These are phyloP conservation scores for Nakaseomyces delphensis DNA, from an alignment of 1,139 yeast species.

Conservation along the genomic window DNA sequence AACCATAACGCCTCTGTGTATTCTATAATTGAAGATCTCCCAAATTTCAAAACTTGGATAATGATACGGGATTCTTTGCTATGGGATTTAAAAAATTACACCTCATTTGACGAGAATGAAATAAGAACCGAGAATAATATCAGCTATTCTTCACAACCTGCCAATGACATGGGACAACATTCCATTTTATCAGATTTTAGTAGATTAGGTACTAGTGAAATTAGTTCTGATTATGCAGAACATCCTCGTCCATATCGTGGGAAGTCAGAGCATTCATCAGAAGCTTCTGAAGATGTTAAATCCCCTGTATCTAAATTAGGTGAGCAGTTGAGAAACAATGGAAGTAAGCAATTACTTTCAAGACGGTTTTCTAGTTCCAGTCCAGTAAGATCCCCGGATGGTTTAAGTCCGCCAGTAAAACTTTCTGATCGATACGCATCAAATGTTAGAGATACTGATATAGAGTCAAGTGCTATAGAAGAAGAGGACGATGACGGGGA, in stretches of 20 bases:
- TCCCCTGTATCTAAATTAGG: conserved; percentile 6
- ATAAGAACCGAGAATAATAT: background rate
- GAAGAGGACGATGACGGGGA: conserved; percentile 16
- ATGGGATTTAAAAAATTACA: conserved; percentile 26
- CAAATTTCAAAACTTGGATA: conserved; percentile 30
- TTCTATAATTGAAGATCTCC: conserved; percentile 25
- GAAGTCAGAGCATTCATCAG: background rate
- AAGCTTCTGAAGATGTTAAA: conserved; percentile 4
- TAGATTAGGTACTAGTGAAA: conserved; percentile 13
- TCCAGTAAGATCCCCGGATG: conserved; percentile 2
- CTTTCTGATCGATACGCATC: background rate
- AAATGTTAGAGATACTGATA: background rate
- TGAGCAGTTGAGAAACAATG: conserved; percentile 6
- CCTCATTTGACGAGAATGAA: background rate
- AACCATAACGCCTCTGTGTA: conserved; percentile 30
- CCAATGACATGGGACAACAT: background rate
- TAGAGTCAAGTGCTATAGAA: conserved; percentile 9
- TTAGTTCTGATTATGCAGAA: conserved; percentile 7
- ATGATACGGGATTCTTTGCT: conserved; percentile 28
- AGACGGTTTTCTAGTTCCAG: background rate
- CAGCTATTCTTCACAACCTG: background rate
- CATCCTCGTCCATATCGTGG: conserved; percentile 5
- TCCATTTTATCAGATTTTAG: conserved; percentile 13
- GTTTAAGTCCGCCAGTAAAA: background rate
- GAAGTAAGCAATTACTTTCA: background rate